Evolutionary conservation across 176 grass and related monocot genomes (phyloP), one percentile per base, ranked within the genome.

Genomic region (Canna indica): DNA sequence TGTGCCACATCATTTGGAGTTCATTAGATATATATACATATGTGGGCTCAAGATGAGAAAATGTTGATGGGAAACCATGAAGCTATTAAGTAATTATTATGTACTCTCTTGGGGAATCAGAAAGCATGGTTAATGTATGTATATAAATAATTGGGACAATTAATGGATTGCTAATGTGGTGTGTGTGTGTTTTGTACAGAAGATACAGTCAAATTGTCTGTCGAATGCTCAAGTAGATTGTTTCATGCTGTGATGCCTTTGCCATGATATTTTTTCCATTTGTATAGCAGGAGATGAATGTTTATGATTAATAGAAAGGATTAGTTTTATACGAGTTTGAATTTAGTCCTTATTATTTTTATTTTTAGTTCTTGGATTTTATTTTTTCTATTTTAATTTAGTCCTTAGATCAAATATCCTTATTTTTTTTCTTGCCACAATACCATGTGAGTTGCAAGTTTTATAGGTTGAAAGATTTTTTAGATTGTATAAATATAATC

Each of bases 261-360:
- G n/a, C n/a, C n/a, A n/a, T n/a, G n/a, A 50, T 4, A 5, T 5
- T 8, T 17, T 54, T 54, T 25, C 16, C 18, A 52, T 16, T 17
- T 22, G 77, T 48, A 78, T 64, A 32, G 84, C 78, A 26, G 36
- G 18, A 13, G 65, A n/a, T n/a, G n/a, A n/a, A n/a, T n/a, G n/a
- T n/a, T n/a, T n/a, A n/a, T n/a, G n/a, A n/a, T n/a, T 10, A 1
- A 36, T 3, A 7, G 30, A 36, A 50, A 36, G 14, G 26, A 11
- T 66, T 78, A 45, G 39, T 30, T 8, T 79, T 12, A 30, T 63
- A 1, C 76, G 70, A 96, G 81, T 91, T 70, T 80, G 88, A 29
- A 73, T 91, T 71, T 91, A n/a, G n/a, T n/a, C n/a, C n/a, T n/a
- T n/a, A n/a, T n/a, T n/a, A n/a, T n/a, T n/a, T n/a, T n/a, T n/a